These are phyloP conservation scores for Westerdykella ornata DNA, from an alignment of 2,329 filamentous ascomycete species.

Conservation along the genomic window DNA sequence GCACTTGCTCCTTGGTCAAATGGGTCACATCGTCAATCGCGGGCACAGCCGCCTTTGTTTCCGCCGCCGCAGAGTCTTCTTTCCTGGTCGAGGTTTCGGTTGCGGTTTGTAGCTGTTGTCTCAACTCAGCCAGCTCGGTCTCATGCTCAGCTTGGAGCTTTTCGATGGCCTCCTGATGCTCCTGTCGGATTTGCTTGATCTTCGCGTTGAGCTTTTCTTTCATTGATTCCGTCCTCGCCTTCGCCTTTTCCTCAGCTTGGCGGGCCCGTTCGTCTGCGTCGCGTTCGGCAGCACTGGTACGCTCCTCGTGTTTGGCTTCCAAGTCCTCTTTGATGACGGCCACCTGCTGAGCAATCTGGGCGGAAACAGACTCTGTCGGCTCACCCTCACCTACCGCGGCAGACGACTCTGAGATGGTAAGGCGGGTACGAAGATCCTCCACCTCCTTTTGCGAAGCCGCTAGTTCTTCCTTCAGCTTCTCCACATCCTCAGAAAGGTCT, in stretches of 20 bases:
- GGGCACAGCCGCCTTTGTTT: constrained; percentile 20
- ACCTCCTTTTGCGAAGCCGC: constrained; percentile 42
- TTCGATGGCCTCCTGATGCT: constrained; percentile 42
- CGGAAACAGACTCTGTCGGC: constrained; percentile 29
- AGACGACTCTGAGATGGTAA: constrained; percentile 20
- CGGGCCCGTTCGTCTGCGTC: constrained; percentile 7
- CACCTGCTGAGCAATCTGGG: constrained; percentile 45
- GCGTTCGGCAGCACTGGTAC: constrained; percentile 17
- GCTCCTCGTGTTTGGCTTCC: constrained; percentile 38
- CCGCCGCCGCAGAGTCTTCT: constrained; percentile 2
- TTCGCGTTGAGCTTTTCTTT: constrained; percentile 13
- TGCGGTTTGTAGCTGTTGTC: background rate
- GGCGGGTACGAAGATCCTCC: constrained; percentile 39
- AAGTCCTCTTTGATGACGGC: constrained; percentile 33
- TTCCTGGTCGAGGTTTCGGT: too few species aligned
- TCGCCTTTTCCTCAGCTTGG: constrained; percentile 47
- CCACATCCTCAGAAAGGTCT: constrained; percentile 22
- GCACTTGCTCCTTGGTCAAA: background rate
- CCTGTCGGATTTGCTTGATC: constrained; percentile 53
- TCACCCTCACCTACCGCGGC: constrained; percentile 5
- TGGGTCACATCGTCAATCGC: constrained; percentile 13
- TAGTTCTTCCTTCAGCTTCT: constrained; percentile 39
- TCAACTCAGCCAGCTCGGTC: constrained; percentile 19
- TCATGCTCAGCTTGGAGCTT: constrained; percentile 12
- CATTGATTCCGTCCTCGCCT: constrained; percentile 56